phyloP scores from a whole-genome alignment of 1,284 basidiomycete species.

The Melampsora larici-populina region DNA sequence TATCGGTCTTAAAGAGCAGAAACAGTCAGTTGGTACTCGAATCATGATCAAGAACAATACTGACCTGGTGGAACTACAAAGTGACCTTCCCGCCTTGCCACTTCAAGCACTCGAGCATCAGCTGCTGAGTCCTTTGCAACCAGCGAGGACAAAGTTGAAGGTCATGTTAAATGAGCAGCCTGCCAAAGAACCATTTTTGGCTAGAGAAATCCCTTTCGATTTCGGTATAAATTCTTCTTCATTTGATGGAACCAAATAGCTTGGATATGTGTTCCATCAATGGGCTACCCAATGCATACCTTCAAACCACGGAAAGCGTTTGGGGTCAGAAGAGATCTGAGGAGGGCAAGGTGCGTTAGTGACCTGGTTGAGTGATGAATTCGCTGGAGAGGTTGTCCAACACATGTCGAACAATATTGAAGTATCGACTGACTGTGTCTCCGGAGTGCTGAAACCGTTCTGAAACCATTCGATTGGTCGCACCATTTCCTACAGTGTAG shows the following conservation, averaged over 20 bases:
- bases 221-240: conserved; percentile 45
- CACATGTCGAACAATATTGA: background rate
- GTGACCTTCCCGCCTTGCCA: conserved; percentile 46
- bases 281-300: conserved; percentile 50
- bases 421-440: background rate
- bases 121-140: conserved; percentile 56
- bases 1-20: too few relatives aligned
- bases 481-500: too few relatives aligned
- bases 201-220: conserved; percentile 51
- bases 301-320: conserved; percentile 49
- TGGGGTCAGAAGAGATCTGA: background rate
- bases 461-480: too few relatives aligned
- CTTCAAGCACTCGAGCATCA: conserved; percentile 50
- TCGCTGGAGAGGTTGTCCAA: background rate
- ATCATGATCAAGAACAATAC: too few relatives aligned
- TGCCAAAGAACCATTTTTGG: conserved; percentile 52
- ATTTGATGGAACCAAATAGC: too few relatives aligned
- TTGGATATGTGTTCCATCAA: conserved; percentile 54
- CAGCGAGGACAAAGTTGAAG: conserved; percentile 53
- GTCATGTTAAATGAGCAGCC: conserved; percentile 50
- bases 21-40: too few relatives aligned
- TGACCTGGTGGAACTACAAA: conserved; percentile 12
- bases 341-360: background rate
- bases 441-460: too few relatives aligned
- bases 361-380: background rate